Percentiles rank a stretch among this genome's conserved stretches.
phyloP scores from a whole-genome alignment of 805 yeast species.

The Ogataea siamensis region DNA sequence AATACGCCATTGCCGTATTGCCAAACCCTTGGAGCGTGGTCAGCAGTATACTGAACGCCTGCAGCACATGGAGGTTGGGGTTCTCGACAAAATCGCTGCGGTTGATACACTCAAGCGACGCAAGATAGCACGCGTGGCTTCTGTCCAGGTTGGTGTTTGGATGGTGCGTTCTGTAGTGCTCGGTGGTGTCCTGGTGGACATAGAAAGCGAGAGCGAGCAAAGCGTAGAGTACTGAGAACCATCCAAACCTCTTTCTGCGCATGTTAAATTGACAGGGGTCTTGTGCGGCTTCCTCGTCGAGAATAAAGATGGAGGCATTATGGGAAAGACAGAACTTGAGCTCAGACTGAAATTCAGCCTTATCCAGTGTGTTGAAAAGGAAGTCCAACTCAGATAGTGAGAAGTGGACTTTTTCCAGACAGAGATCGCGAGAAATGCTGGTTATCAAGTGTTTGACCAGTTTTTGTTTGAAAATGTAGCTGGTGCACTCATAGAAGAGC shows the following conservation, averaged over 20 bases:
- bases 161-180: background rate
- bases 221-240: slow-evolving; percentile 6
- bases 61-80: slow-evolving; percentile 3
- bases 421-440: background rate
- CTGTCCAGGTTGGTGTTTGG: slow-evolving; percentile 3
- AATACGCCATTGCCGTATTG: background rate
- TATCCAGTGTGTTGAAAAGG: slow-evolving; percentile 1
- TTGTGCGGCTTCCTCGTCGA: slow-evolving; percentile 1
- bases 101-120: slow-evolving; percentile 6
- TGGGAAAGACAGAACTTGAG: background rate
- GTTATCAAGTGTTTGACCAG: background rate
- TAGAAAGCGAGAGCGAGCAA: slow-evolving; percentile 1
- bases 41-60: slow-evolving; percentile 5
- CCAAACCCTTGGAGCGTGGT: slow-evolving; percentile 7
- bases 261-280: background rate
- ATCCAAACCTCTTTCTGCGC: background rate
- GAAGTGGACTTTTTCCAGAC: background rate
- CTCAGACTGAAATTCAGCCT: background rate
- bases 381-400: slow-evolving; percentile 2
- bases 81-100: slow-evolving; percentile 2
- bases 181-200: slow-evolving; percentile 1
- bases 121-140: slow-evolving; percentile 3
- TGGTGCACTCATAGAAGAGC: background rate
- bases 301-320: background rate
- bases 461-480: background rate